Evolutionary conservation across 805 yeast species (phyloP), one percentile per base, ranked within the genome.

Genomic region (Kodamaea leandrae): DNA sequence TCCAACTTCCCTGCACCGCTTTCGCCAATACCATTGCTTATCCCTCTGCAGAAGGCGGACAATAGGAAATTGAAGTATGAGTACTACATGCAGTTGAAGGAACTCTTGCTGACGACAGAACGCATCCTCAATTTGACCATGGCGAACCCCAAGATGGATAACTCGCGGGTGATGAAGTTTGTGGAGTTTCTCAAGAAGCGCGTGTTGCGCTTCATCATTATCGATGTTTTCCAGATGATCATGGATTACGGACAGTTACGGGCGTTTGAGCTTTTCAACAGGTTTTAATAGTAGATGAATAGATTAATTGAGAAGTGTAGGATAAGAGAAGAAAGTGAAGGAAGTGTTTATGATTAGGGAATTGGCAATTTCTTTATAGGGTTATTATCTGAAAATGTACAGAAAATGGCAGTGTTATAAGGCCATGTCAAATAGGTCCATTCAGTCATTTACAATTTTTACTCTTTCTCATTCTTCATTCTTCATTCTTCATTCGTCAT

Each of bases 161-260:
- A 39, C 23, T 43, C 49, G 3, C 57, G 55, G 36, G 41, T 61
- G 28, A 43, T 53, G 21, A 55, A 54, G 44, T 54, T 66, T 28
- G 47, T 68, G 47, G 71, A 65, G 26, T 69, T 68, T 41, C 51
- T 69, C 37, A 61, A 64, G 40, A 52, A 57, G 43, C 50, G 47
- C 39, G 52, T 67, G 7, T 56, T 68, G 46, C 62, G 60, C 46
- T 63, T 69, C 41, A 58, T 69, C 15, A 54, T 66, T 20, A 55
- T 68, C 15, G 74, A 69, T 48, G 46, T 61, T 3, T 52, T 58
- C 21, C 63, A 57, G 20, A 65, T 68, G 72, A 48, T 66, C 24
- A 41, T 60, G 19, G 57, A 54, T 20, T 64, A 65, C 47, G 63
- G 59, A 10, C 62, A 59, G 21, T 45, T 47, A 44, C 53, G 48